phyloP scores from a whole-genome alignment of 345 rosid genomes.

The Angophora floribunda region DNA sequence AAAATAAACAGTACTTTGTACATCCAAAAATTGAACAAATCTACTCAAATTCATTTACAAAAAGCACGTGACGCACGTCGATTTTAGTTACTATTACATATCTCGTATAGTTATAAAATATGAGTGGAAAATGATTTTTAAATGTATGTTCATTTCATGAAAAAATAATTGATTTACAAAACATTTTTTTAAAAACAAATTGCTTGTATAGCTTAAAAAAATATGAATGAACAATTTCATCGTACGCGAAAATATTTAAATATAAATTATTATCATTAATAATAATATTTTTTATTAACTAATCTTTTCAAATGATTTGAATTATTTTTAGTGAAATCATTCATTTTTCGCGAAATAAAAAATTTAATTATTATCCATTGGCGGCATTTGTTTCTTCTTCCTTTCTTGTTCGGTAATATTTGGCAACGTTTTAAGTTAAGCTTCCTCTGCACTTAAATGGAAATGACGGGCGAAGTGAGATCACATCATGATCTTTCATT shows the following conservation, averaged over 20 bases:
- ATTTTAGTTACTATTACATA: background rate
- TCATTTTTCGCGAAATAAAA: background rate
- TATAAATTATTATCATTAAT: background rate
- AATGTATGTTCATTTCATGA: background rate
- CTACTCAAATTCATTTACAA: background rate
- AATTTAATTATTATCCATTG: accelerated
- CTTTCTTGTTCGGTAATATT: background rate
- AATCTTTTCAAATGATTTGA: background rate
- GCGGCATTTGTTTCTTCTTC: background rate
- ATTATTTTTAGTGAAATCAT: background rate
- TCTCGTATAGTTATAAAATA: too few relatives aligned
- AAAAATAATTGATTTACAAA: background rate
- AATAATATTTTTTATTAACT: background rate
- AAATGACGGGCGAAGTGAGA: background rate
- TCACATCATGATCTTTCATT: background rate
- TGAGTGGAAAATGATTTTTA: too few relatives aligned
- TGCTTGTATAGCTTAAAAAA: background rate
- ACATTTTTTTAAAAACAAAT: background rate
- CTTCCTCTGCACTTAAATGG: background rate
- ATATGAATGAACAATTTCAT: background rate
- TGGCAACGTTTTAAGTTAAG: background rate
- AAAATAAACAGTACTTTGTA: background rate
- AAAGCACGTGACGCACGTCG: background rate
- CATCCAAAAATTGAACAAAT: too few relatives aligned
- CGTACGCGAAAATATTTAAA: background rate